Percentiles rank a stretch among this genome's conserved stretches.
These are phyloP conservation scores for Suillus brevipes DNA, from an alignment of 768 basidiomycete genomes.

Conservation along the genomic window DNA sequence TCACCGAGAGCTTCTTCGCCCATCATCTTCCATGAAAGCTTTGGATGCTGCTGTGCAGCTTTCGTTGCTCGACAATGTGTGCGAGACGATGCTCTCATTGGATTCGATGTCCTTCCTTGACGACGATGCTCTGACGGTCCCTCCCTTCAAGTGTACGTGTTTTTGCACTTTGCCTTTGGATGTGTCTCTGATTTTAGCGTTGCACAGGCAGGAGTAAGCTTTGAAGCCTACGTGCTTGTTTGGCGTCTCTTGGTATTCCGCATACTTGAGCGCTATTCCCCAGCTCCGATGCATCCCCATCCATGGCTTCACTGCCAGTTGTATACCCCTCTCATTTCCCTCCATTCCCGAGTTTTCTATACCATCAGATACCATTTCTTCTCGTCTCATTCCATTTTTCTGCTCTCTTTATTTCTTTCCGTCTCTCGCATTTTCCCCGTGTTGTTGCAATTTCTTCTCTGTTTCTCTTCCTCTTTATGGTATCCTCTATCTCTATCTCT, in stretches of 20 bases:
- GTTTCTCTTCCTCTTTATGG: background rate
- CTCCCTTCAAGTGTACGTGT: background rate
- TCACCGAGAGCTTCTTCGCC: background rate
- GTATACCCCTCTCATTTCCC: background rate
- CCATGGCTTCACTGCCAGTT: background rate
- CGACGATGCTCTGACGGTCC: background rate
- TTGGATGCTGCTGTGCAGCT: background rate
- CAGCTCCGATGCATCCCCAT: background rate
- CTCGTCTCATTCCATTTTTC: background rate
- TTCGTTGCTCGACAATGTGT: background rate
- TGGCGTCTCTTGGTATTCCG: background rate
- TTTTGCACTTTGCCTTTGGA: background rate
- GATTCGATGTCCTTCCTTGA: slow-evolving; percentile 2
- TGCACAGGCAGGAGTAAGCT: background rate
- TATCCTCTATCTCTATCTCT: background rate
- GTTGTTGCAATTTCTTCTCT: background rate
- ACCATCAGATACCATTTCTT: background rate
- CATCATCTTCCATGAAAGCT: background rate
- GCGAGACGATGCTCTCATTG: background rate
- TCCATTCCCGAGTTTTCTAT: background rate
- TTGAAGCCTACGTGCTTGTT: background rate
- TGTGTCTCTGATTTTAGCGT: background rate
- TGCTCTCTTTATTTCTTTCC: background rate
- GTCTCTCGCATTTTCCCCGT: background rate
- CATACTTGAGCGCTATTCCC: background rate